A percentile compares a stretch with the other conserved stretches of the same genome.
These are phyloP conservation scores for Microbotryum saponariae DNA, from an alignment of 1,284 basidiomycete genomes.

Conservation along the genomic window DNA sequence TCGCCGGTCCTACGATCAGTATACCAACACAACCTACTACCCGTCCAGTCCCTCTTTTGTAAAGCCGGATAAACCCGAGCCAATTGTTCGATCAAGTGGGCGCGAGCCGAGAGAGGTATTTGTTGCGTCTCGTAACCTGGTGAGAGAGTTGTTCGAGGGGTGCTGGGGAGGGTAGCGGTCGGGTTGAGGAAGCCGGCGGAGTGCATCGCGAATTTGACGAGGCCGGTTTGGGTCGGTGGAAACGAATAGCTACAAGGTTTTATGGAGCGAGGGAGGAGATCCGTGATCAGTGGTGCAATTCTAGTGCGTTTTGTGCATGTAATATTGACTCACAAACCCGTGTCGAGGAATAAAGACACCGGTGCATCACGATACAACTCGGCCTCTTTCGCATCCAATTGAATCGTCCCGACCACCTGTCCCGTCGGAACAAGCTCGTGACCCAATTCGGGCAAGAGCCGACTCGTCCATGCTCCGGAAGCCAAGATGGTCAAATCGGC, in stretches of 20 bases:
- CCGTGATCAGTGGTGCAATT: not conserved
- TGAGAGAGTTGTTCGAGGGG: conserved; percentile 16
- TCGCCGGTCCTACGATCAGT: conserved; percentile 6
- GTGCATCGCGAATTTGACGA: conserved; percentile 24
- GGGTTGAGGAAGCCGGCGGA: conserved; percentile 26
- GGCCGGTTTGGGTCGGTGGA: conserved; percentile 9
- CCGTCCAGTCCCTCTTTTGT: conserved; percentile 6
- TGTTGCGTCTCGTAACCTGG: conserved; percentile 20
- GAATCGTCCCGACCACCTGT: conserved; percentile 22
- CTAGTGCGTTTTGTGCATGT: not conserved
- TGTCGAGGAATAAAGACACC: conserved; percentile 21
- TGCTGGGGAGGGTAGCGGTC: conserved; percentile 11
- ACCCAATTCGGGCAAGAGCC: conserved; percentile 21
- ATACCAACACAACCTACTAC: conserved; percentile 26
- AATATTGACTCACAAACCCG: conserved; percentile 17
- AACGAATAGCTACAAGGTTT: conserved; percentile 14
- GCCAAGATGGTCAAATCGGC: conserved; percentile 19
- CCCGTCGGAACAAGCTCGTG: conserved; percentile 21
- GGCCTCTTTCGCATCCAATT: conserved; percentile 13
- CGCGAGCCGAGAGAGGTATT: conserved; percentile 11
- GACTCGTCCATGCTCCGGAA: conserved; percentile 20
- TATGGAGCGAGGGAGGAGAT: not conserved
- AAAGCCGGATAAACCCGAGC: conserved; percentile 16
- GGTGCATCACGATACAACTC: conserved; percentile 17
- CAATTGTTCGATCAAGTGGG: conserved; percentile 3